Percentiles rank a stretch among this genome's conserved stretches.
These are phyloP conservation scores for Gracilaria gracilis DNA, from an alignment of 23 red algal genomes.

Conservation along the genomic window DNA sequence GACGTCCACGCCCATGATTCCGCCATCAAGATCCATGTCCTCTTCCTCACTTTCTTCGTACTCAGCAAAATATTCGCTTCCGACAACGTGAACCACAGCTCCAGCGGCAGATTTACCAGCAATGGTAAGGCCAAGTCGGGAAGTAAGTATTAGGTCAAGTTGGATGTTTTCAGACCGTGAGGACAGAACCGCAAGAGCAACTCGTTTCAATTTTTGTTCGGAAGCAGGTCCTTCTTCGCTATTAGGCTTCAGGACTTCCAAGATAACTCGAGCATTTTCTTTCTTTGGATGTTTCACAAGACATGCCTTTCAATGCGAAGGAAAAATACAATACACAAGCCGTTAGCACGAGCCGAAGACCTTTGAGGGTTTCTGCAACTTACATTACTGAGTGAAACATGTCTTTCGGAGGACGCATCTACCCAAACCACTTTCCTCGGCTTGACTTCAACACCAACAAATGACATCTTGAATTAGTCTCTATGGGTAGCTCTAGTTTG, in stretches of 20 bases:
- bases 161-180: conserved; percentile 26
- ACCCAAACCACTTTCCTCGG: conserved; percentile 35
- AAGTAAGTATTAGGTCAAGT: conserved; percentile 43
- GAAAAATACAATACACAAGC: neutral
- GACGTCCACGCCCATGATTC: conserved; percentile 34
- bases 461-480: neutral
- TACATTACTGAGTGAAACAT: conserved; percentile 32
- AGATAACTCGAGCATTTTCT: conserved; percentile 50
- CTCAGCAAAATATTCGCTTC: conserved; percentile 19
- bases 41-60: conserved; percentile 29
- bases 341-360: neutral
- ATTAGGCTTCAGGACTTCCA: conserved; percentile 51
- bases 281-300: conserved; percentile 33
- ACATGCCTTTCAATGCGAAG: conserved; percentile 17
- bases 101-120: conserved; percentile 38
- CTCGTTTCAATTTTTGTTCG: conserved; percentile 10
- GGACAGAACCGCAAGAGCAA: conserved; percentile 54
- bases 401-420: conserved; percentile 7
- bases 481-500: neutral
- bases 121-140: conserved; percentile 54
- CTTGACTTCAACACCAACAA: conserved; percentile 36
- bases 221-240: neutral
- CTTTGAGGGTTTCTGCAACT: neutral
- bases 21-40: neutral
- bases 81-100: conserved; percentile 62